Percentiles rank a stretch among this genome's conserved stretches.
These are phyloP conservation scores for Dovyalis caffra DNA, from an alignment of 345 rosid species.

Conservation along the genomic window DNA sequence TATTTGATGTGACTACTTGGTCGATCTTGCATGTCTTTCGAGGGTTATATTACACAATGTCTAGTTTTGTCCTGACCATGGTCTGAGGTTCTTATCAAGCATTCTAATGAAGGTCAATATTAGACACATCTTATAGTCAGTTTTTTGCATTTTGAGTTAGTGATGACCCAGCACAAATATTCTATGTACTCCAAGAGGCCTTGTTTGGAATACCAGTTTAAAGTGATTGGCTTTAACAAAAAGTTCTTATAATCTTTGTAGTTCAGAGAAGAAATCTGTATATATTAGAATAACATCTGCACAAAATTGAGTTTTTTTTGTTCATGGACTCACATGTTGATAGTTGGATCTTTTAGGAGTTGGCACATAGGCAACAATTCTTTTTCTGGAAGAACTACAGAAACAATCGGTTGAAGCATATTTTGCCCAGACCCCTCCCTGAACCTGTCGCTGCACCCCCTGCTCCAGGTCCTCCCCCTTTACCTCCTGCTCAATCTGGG, in stretches of 20 bases:
- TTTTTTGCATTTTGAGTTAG: neutral
- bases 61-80: neutral
- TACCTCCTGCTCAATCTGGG: slow-evolving; percentile 34
- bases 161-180: neutral
- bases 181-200: neutral
- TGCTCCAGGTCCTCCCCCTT: slow-evolving; percentile 37
- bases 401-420: slow-evolving; percentile 90
- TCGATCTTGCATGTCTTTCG: neutral
- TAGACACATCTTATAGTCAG: neutral
- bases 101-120: neutral
- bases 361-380: slow-evolving; percentile 96
- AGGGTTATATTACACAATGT: neutral
- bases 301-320: neutral
- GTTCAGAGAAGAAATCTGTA: neutral
- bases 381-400: slow-evolving; percentile 97
- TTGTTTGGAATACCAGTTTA: neutral
- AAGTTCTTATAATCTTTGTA: neutral
- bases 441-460: slow-evolving; percentile 61
- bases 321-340: slow-evolving; percentile 6
- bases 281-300: neutral
- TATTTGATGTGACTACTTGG: neutral
- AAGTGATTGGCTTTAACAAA: neutral
- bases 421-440: slow-evolving; percentile 88
- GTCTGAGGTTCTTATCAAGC: neutral
- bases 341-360: slow-evolving; percentile 51